Evolutionary conservation across 305 asterid species (phyloP).

Genomic region (Euphrasia arctica): DNA sequence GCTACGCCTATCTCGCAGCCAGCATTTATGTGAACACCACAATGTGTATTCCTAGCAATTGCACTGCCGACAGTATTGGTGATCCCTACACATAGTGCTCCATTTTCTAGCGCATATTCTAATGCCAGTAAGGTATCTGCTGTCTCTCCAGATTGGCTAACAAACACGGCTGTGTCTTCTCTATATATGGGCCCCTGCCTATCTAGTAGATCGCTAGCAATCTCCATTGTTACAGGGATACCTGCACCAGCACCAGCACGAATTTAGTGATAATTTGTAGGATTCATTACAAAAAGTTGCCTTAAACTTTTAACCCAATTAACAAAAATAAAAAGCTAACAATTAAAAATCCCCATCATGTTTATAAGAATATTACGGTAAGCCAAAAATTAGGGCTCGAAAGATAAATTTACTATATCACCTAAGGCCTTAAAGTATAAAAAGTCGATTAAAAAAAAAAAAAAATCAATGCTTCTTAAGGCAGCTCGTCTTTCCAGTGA

Average conservation of each 20-base stretch:
- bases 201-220: constrained; percentile 96
- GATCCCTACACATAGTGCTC: constrained; percentile 94
- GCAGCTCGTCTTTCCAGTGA: no score
- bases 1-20: constrained; percentile 99
- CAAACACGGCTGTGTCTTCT: constrained; percentile 93
- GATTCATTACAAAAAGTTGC: background rate
- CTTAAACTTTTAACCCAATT: background rate
- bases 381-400: background rate
- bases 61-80: constrained; percentile 98
- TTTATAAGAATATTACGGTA: background rate
- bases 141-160: constrained; percentile 99
- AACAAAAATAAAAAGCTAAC: background rate
- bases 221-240: constrained; percentile 93
- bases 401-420: background rate
- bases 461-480: background rate
- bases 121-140: constrained; percentile 93
- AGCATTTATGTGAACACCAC: constrained; percentile 97
- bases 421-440: background rate
- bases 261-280: constrained; percentile 14
- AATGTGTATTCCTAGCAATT: constrained; percentile 93
- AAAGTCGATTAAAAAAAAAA: no score
- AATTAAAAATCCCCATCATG: background rate
- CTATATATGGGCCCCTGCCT: constrained; percentile 96
- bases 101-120: constrained; percentile 89
- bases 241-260: constrained; percentile 37